A percentile compares a stretch with the other conserved stretches of the same genome.
phyloP scores from a whole-genome alignment of 2,329 filamentous ascomycete species.

The Onygenales sp. region DNA sequence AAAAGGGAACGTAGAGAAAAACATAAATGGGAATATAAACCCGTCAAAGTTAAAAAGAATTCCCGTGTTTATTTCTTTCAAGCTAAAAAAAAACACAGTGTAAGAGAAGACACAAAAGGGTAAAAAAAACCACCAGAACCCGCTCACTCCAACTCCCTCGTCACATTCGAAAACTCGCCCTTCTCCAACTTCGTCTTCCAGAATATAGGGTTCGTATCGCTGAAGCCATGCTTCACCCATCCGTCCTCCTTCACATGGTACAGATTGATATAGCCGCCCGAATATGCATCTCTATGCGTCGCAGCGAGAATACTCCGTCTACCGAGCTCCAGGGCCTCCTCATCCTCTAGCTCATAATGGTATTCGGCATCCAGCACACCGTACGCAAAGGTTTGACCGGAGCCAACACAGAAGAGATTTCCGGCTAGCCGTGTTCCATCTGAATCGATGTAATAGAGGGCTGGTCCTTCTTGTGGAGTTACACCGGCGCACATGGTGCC shows the following conservation, averaged over 20 bases:
- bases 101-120: not conserved
- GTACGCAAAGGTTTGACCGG: conserved; percentile 97
- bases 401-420: conserved; percentile 97
- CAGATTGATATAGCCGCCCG: conserved; percentile 94
- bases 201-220: conserved; percentile 97
- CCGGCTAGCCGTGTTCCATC: conserved; percentile 88
- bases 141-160: conserved; percentile 50
- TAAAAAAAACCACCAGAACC: not conserved
- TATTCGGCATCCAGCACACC: conserved; percentile 96
- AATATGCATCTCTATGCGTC: conserved; percentile 96
- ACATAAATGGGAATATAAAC: not conserved
- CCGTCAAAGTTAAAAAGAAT: not conserved
- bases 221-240: conserved; percentile 98
- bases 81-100: not conserved
- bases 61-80: not conserved
- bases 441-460: conserved; percentile 97
- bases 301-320: conserved; percentile 88
- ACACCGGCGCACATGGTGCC: conserved; percentile 99
- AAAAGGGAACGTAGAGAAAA: not conserved
- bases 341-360: conserved; percentile 72
- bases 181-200: conserved; percentile 99
- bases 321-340: conserved; percentile 85
- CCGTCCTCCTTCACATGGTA: conserved; percentile 99
- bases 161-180: conserved; percentile 96
- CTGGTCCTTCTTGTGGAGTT: conserved; percentile 80